phyloP scores from a whole-genome alignment of 345 rosid genomes.

The Eucalyptus camaldulensis region DNA sequence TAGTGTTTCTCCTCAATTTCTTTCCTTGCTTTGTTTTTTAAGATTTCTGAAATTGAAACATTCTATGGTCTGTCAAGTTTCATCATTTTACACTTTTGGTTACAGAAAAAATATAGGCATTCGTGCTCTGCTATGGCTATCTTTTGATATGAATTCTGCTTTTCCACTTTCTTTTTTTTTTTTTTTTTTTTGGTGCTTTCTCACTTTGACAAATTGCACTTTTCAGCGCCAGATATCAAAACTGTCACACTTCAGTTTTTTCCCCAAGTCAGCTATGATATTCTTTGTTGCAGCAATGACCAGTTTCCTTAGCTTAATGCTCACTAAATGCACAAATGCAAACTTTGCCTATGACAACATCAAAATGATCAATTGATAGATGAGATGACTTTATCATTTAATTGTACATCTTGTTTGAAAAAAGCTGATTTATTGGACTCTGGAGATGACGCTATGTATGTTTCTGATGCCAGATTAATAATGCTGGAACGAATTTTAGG shows the following conservation, averaged over 20 bases:
- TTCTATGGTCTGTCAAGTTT: neutral
- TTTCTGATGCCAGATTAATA: constrained; percentile 47
- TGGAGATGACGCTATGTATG: neutral
- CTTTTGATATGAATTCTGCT: neutral
- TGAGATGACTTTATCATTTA: neutral
- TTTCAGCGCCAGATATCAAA: neutral
- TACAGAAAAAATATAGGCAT: neutral
- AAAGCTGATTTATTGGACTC: neutral
- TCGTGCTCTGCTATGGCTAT: neutral
- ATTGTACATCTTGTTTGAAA: neutral
- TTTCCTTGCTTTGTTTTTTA: neutral
- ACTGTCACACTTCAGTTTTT: neutral
- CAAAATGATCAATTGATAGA: neutral
- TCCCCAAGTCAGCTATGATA: neutral
- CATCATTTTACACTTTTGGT: neutral
- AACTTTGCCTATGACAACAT: neutral
- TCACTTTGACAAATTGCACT: neutral
- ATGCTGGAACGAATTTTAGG: constrained; percentile 78
- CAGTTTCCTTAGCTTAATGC: neutral
- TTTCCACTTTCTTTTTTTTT: neutral
- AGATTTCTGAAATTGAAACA: neutral
- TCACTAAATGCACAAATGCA: neutral
- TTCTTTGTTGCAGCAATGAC: neutral
- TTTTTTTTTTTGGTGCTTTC: neutral
- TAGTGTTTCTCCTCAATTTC: neutral